Base-by-base conservation (phyloP, 1,284 basidiomycete species). In the Agroathelia rolfsii region DNA sequence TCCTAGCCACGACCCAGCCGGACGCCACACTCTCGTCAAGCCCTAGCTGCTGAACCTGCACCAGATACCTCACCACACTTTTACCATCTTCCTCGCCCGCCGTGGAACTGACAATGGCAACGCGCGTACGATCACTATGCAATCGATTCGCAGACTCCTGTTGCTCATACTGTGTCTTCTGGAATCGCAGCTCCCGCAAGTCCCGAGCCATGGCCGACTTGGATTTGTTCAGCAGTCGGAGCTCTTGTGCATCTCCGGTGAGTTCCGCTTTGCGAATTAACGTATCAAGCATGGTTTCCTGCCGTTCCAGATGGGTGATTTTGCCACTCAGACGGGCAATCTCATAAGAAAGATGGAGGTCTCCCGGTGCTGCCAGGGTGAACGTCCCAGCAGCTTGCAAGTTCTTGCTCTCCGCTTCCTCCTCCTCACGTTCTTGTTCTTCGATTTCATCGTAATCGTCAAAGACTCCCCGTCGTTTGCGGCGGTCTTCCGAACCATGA, bases 231-330 rank as follows among this genome's bases (percentile, higher is more conserved):
- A 97, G 69, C 13, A 97, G 68, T 35, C 72, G 73, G 15, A 93
- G 68, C 56, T 97, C 92, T 44, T 84, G 76, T 2, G 70, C 74
- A 47, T 90, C 87, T 0, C 93, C 94, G 0, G 88, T 90, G 25
- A 97, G 60, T 50, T 97, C 94, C 0, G 94, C 94, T 53, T 94
- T 93, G 42, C 85, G 80, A 45, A 95, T 85, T 19, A 97, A 63
- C 1, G 79, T 82, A 39, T 85, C 80, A 9, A 98, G 68, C 58
- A 93, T 82, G 12, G 69, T 59, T 33, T 87, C 79, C 47, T 97
- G 94, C 2, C 76, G 69, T 43, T 81, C 71, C 6, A 93, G 59
- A 46, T 83, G 82, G 6, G 65, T 59, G 30, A 95, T 76, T 41
- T 88, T 84, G 25, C 76, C 72, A 10, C 70, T 63, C 2, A 95